Evolutionary conservation across 2,329 filamentous ascomycete genomes (phyloP), one percentile per base, ranked within the genome.

Genomic region (Stachybotrys chartarum): DNA sequence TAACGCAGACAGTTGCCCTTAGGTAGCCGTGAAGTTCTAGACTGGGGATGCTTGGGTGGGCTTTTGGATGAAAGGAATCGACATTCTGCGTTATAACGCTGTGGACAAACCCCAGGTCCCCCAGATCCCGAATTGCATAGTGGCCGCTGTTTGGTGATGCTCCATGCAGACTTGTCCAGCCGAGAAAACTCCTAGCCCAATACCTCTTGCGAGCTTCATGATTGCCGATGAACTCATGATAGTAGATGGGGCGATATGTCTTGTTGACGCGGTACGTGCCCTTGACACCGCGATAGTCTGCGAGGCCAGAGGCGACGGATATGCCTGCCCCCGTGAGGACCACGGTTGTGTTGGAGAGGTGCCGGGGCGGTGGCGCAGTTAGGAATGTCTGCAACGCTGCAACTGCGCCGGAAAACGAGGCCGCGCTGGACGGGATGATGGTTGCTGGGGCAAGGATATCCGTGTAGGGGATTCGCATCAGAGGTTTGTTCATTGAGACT

Each of bases 251-350:
- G 2, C 89, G 84, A 68, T 96, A 97, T 14, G 83, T 84, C 74
- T 89, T 91, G 75, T 97, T 97, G 66, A 94, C 80, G 48, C 91
- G 87, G 69, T 99, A 99, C 8, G 93, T 97, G 58, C 94, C 94
- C 61, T 92, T 89, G 52, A 83, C 79, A 18, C 94, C 94, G 55
- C 94, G 81, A 70, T 99, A 99, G 72, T 99, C 94, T 32, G 93
- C 88, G 35, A 99, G 80, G 0, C 94, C 94, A 11, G 91, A 96
- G 5, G 92, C 90, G 8, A 97, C 93, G 1, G 91, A 96, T 52
- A 99, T 88, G 3, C 94, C 94, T 3, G 94, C 94, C 11, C 94
- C 94, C 0, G 92, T 86, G 74, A 78, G 77, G 63, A 78, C 73
- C 54, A 78, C 76, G 10, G 78, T 80, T 30, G 72, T 71, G 42